phyloP scores from a whole-genome alignment of 139 green algal genomes.

The Tetraselmis striata region DNA sequence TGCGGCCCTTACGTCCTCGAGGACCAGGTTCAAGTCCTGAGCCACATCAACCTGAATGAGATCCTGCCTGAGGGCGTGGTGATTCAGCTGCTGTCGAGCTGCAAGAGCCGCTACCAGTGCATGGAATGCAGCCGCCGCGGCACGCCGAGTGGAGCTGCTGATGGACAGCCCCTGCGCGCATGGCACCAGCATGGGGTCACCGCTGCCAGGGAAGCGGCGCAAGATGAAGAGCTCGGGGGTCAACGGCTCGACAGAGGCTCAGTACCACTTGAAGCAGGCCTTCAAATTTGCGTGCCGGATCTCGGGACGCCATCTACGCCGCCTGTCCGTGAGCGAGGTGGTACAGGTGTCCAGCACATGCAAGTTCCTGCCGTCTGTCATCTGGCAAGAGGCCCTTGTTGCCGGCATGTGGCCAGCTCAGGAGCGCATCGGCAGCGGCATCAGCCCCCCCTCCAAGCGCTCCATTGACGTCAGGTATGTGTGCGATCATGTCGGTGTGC shows the following conservation, averaged over 20 bases:
- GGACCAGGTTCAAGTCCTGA: background rate
- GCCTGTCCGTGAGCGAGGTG: background rate
- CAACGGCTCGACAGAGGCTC: no score
- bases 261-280: background rate
- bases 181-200: no score
- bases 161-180: no score
- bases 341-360: background rate
- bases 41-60: background rate
- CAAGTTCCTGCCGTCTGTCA: background rate
- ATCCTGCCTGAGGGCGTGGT: background rate
- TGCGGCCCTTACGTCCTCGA: background rate
- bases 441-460: background rate
- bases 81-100: background rate
- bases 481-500: background rate
- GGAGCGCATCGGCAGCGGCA: background rate
- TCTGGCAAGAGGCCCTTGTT: background rate
- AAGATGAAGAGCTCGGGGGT: background rate
- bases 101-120: background rate
- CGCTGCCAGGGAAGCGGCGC: background rate
- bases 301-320: background rate
- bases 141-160: no score
- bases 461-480: background rate
- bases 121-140: no score
- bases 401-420: background rate
- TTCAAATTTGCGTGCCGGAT: background rate